Evolutionary conservation across 176 grass and related monocot species (phyloP).

Genomic region (Avena insularis): DNA sequence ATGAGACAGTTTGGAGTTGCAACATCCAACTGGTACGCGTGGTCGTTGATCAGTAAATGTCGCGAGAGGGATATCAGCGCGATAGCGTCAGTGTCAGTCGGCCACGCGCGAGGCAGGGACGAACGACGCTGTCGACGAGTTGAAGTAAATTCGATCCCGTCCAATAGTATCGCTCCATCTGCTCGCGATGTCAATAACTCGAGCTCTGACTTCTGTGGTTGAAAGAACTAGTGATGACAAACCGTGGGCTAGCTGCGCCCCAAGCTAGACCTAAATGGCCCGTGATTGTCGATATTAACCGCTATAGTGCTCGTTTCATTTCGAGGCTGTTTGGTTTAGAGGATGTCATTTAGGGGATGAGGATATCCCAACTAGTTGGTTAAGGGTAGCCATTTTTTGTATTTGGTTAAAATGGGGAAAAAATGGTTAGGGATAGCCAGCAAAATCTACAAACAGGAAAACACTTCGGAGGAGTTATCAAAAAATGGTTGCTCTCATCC

Average conservation of each 20-base stretch:
- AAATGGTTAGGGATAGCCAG: too few relatives aligned
- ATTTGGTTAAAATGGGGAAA: too few relatives aligned
- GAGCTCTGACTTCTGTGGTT: background rate
- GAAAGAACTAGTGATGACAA: background rate
- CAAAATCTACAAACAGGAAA: too few relatives aligned
- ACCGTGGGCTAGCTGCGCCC: background rate
- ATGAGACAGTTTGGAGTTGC: slow-evolving; percentile 14
- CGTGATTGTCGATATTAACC: background rate
- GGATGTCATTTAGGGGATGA: too few relatives aligned
- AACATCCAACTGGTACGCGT: background rate
- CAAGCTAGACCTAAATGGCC: background rate
- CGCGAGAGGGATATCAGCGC: background rate
- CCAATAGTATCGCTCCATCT: background rate
- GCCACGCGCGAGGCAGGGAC: background rate
- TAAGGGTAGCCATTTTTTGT: too few relatives aligned
- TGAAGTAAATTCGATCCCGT: background rate
- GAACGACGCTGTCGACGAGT: background rate
- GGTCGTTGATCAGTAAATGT: background rate
- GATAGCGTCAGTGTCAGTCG: background rate
- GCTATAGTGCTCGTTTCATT: too few relatives aligned
- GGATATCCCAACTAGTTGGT: too few relatives aligned
- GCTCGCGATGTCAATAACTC: background rate
- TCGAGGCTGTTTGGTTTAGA: too few relatives aligned
- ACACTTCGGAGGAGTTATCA: too few relatives aligned
- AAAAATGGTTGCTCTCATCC: too few relatives aligned